Evolutionary conservation across 331 rosid genomes (phyloP), one percentile per base, ranked within the genome.

Genomic region (Stylosanthes scabra): DNA sequence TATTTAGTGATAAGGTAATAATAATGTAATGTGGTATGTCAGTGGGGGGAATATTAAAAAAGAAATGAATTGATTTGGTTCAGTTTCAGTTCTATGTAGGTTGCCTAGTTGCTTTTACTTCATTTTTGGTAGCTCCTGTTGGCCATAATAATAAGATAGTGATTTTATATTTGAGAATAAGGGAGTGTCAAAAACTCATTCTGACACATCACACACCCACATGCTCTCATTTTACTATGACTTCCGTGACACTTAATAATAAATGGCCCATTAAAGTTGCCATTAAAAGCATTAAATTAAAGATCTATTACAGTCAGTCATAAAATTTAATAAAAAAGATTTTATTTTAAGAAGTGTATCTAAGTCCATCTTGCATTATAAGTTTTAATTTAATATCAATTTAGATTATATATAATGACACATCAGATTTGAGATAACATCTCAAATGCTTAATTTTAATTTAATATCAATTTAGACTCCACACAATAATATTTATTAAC

Each of bases 51-150:
- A 6, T 15, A 51, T 64, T 20, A 20, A 20, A 65, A 49, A 77
- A 78, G 58, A 77, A 78, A 73, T 62, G 71, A 65, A 58, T 70
- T 16, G 59, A 20, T 20, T 70, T 16, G 59, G 58, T 58, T 68
- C 12, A 44, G 57, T 66, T n/a, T 70, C 84, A 75, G 37, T 31
- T 31, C 37, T 31, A 59, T 31, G 5, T 31, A 62, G 84, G 74
- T 79, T 77, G 77, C 67, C 57, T 46, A 47, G 74, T 72, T 74
- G 80, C 71, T 67, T 46, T n/a, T 79, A 56, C 54, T 41, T 56
- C 73, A 56, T 80, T 61, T 66, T 55, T 47, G 63, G 75, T 59
- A 47, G 65, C 39, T 66, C 41, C 15, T 20, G 70, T 54, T 64
- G 65, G 66, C 70, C 74, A 50, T 42, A 29, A 50, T 42, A 29